Conservation (phyloP, 106 monocot genomes). For the Dioscorea dumetorum region DNA sequence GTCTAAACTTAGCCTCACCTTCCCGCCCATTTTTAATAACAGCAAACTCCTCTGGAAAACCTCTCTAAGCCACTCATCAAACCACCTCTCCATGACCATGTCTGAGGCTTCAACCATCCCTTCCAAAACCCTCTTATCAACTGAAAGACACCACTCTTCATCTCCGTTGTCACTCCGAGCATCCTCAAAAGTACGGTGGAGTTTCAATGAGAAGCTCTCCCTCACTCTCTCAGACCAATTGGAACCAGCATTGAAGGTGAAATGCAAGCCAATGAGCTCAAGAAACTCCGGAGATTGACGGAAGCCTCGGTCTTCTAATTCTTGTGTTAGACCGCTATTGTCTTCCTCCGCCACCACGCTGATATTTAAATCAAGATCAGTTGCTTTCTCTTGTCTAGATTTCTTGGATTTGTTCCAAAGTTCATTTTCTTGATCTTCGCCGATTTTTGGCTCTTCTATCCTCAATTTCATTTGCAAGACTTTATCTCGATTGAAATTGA, state of each 20-base stretch:
- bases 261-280: neutral
- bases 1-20: conserved; percentile 38
- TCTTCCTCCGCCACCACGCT: conserved; percentile 29
- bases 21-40: conserved; percentile 66
- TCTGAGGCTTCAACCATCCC: conserved; percentile 46
- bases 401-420: neutral
- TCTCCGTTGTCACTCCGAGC: conserved; percentile 1
- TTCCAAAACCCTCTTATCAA: conserved; percentile 37
- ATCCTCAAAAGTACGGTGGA: conserved; percentile 26
- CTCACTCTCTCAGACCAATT: conserved; percentile 3
- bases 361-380: conserved; percentile 49
- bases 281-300: conserved; percentile 1
- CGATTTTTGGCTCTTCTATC: conserved; percentile 12
- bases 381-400: conserved; percentile 9
- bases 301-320: conserved; percentile 9
- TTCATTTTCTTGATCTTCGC: conserved; percentile 41
- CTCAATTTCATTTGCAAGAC: conserved; percentile 42
- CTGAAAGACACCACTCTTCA: conserved; percentile 1
- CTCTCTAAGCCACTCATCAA: conserved; percentile 69
- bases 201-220: conserved; percentile 22
- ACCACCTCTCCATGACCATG: conserved; percentile 39
- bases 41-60: conserved; percentile 49
- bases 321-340: conserved; percentile 53
- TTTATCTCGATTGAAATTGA: neutral
- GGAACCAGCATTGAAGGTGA: conserved; percentile 25